Percentiles rank a stretch among this genome's conserved stretches.
Conservation (phyloP, 768 basidiomycete species). For the Tulasnella sp. region DNA sequence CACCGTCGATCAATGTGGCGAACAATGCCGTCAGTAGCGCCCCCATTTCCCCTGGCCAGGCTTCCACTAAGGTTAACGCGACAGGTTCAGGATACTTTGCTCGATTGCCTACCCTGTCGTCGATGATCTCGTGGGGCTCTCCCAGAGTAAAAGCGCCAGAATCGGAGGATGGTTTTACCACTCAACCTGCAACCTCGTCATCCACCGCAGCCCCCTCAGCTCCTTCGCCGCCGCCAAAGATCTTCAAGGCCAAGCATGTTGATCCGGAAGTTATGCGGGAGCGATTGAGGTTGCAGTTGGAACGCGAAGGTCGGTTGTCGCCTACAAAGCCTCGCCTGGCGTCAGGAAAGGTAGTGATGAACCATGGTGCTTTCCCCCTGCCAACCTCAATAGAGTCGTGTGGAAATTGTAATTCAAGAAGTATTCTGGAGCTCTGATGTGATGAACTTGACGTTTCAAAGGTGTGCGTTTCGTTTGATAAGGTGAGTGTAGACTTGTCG, state of each 20-base stretch:
- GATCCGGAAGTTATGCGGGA: slow-evolving; percentile 22
- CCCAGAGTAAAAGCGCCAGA: not conserved
- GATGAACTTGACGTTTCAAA: not conserved
- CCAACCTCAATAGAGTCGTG: not conserved
- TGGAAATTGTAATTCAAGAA: slow-evolving; percentile 1
- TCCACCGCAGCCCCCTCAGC: not conserved
- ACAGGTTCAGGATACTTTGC: not conserved
- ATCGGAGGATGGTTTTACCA: not conserved
- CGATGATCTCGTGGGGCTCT: not conserved
- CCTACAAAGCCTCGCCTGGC: not conserved
- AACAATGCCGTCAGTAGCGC: not conserved
- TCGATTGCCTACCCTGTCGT: not conserved
- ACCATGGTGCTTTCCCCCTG: not conserved
- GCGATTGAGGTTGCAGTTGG: slow-evolving; percentile 15
- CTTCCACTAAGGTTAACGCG: not conserved
- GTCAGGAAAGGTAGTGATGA: not conserved
- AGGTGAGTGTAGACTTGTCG: not conserved
- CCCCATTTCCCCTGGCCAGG: not conserved
- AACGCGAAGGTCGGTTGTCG: slow-evolving; percentile 21
- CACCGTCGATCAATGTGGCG: not conserved
- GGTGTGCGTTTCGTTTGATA: not conserved
- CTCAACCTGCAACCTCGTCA: not conserved
- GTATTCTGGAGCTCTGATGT: slow-evolving; percentile 5
- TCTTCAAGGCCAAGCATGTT: slow-evolving; percentile 9
- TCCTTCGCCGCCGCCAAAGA: not conserved